Evolutionary conservation across 768 basidiomycete genomes (phyloP).

Genomic region (Calocera cornea): DNA sequence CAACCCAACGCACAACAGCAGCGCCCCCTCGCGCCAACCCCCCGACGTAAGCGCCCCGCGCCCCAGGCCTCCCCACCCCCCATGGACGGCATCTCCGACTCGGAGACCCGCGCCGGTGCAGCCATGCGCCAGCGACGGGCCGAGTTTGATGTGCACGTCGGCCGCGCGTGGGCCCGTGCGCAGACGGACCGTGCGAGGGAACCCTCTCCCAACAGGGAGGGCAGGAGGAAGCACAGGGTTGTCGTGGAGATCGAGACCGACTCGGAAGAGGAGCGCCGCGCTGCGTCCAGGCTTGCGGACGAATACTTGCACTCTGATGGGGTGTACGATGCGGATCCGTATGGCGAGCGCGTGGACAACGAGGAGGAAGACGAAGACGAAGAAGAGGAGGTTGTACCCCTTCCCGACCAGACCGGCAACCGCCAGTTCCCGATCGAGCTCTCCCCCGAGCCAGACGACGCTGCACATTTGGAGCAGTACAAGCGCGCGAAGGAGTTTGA

Average conservation of each 20-base stretch:
- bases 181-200: background rate
- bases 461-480: background rate
- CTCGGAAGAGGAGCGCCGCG: background rate
- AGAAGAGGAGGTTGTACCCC: background rate
- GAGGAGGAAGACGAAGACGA: background rate
- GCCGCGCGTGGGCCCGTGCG: background rate
- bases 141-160: background rate
- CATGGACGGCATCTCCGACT: background rate
- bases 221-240: background rate
- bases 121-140: background rate
- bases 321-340: too few relatives aligned
- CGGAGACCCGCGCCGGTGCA: background rate
- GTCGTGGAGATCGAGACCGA: background rate
- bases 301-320: background rate
- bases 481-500: background rate
- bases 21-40: background rate
- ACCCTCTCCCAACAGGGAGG: background rate
- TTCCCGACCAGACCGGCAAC: background rate
- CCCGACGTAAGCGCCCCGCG: background rate
- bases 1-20: background rate
- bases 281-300: background rate
- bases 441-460: background rate
- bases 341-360: background rate
- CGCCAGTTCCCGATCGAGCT: background rate
- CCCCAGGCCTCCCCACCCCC: background rate